Conservation (phyloP, 1,139 yeast species). For the Kurtzmaniella quercitrusa region DNA sequence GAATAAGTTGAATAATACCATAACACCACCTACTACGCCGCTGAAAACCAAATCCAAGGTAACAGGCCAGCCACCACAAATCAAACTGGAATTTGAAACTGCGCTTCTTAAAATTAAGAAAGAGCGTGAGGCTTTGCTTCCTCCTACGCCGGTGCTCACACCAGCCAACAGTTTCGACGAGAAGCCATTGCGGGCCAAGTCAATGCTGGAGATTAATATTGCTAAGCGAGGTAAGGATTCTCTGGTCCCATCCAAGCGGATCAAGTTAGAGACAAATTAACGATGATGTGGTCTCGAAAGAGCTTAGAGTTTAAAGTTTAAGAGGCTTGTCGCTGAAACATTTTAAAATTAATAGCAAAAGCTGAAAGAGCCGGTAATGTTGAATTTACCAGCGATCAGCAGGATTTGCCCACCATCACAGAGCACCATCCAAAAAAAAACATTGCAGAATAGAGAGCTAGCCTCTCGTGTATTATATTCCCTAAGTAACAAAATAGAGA, state of each 20-base stretch:
- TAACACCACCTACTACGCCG: slow-evolving; percentile 14
- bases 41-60: slow-evolving; percentile 7
- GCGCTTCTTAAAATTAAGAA: slow-evolving; percentile 4
- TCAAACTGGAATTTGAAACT: slow-evolving; percentile 3
- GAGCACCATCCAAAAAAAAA: too few relatives aligned
- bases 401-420: too few relatives aligned
- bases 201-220: slow-evolving; percentile 2
- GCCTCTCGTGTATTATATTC: background rate
- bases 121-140: slow-evolving; percentile 2
- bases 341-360: background rate
- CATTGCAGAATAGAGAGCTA: background rate
- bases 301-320: slow-evolving; percentile 2
- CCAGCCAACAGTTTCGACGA: slow-evolving; percentile 8
- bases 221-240: background rate
- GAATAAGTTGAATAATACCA: slow-evolving; percentile 27
- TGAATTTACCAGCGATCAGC: too few relatives aligned
- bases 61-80: background rate
- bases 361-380: too few relatives aligned
- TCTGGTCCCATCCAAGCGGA: background rate
- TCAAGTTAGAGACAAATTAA: slow-evolving; percentile 1
- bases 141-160: slow-evolving; percentile 8
- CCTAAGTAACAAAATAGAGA: background rate
- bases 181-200: slow-evolving; percentile 2
- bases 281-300: background rate
- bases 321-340: too few relatives aligned